Base-by-base conservation (phyloP, 495 filamentous ascomycete species). In the Talaromyces borbonicus region DNA sequence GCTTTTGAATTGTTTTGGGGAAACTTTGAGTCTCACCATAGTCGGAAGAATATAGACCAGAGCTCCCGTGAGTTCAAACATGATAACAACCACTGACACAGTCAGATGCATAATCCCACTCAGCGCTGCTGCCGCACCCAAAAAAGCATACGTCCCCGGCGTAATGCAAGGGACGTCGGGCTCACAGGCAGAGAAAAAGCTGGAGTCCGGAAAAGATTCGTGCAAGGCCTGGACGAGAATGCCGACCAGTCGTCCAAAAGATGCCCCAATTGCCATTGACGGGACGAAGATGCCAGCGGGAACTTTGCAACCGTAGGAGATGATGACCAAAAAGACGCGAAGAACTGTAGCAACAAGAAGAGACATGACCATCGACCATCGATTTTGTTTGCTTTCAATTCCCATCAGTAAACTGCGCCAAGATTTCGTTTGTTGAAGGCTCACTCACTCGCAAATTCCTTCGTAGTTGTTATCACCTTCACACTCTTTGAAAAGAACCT, bases 91-190 rank as follows among this genome's bases (percentile, higher is more conserved):
- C 15, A 97, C 87, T 0, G 90, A 94, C 18, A 97, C 84, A 0
- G 90, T 95, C 56, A 97, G 84, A 60, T 95, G 90, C 90, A 95
- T 97, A 55, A 97, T 95, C 6, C 90, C 90, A 65, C 85, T 92
- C n/a, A 97, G 75, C 0, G 90, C 87, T n/a, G 90, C 90, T 3
- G 78, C 90, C 4, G 90, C 90, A 14, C 90, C 90, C 3, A 97
- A 73, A 54, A 97, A 95, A 25, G 90, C 90, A 52, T 97, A 97
- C 12, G 90, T 96, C 2, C 90, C 90, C 1, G 90, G 90, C 6
- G 90, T 97, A 50, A 97, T 96, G 58, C 90, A 97, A 11, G 87
- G 86, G n/a, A 90, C 81, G 52, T 96, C 90, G 12, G 90, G 89
- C 53, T 85, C 71, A 55, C 90, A 97, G 11, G 85, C 75, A 3